phyloP scores from a whole-genome alignment of 2,329 filamentous ascomycete species.

The Emergomyces orientalis region DNA sequence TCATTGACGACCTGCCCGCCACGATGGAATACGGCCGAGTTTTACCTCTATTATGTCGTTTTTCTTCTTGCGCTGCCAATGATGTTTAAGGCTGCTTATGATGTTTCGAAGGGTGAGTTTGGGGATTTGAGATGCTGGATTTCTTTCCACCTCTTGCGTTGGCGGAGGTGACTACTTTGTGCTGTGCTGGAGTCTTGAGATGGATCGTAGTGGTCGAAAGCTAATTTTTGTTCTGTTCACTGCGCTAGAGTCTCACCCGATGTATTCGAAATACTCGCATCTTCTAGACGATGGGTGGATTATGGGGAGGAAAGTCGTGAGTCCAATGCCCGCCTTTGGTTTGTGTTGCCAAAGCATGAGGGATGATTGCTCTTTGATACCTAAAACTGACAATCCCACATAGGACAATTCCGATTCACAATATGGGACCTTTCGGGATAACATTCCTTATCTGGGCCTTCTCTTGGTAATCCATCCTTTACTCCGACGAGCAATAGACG shows the following conservation, averaged over 20 bases:
- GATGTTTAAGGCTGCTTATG: conserved; percentile 86
- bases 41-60: conserved; percentile 67
- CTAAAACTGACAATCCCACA: conserved; percentile 5
- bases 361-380: background rate
- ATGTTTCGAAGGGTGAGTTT: conserved; percentile 68
- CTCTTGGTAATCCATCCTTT: conserved; percentile 73
- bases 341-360: background rate
- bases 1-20: conserved; percentile 41
- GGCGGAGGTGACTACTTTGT: background rate
- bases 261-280: conserved; percentile 63
- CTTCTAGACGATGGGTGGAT: conserved; percentile 80
- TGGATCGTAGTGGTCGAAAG: background rate
- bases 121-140: background rate
- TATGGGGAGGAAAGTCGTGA: conserved; percentile 75
- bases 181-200: background rate
- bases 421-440: conserved; percentile 74
- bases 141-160: background rate
- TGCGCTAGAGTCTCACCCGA: conserved; percentile 62
- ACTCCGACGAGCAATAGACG: conserved; percentile 62
- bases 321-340: conserved; percentile 21
- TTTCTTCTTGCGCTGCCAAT: conserved; percentile 59
- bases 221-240: conserved; percentile 9
- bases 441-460: conserved; percentile 68
- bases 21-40: conserved; percentile 81
- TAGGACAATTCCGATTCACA: conserved; percentile 85